Base-by-base conservation (phyloP, 352 stramenopile genomes). In the Phytopythium helicoides region DNA sequence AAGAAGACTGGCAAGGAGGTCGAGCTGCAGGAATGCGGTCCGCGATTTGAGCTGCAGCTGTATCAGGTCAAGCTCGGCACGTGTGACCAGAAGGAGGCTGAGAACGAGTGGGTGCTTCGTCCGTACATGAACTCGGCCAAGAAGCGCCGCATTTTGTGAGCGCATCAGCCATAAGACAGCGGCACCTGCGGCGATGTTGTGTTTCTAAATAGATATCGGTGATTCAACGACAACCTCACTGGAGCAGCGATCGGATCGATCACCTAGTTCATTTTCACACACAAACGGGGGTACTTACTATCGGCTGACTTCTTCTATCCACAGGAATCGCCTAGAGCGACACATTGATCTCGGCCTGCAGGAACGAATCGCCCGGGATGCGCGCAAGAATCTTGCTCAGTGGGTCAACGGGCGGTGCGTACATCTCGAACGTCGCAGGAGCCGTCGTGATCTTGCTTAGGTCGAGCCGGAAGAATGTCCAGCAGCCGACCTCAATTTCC, bases 91-190 rank as follows among this genome's bases (percentile, higher is more conserved):
- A 97, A 98, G 66, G 96, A 99, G 57, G 97, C 97, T 4, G 97
- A 99, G 65, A 99, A 97, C 65, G 97, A 99, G 73, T 99, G 98
- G 94, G 96, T 99, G 16, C 76, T 99, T 60, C 90, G 96, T 57
- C 97, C 97, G 22, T 99, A 99, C 82, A 99, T 99, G 85, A 99
- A 99, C 80, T 98, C 96, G n/a, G 94, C 96, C 52, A 98, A 97
- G 63, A 99, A 99, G 74, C 87, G 95, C 47, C 84, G 90, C 54
- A 71, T 96, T 21, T 66, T 98, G 51, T 94, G 86, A 66, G 15
- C 50, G 15, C 16, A 37, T n/a, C 19, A 26, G 15, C 2, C 23
- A 8, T 34, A 33, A 31, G 19, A 19, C 31, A 51, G 21, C 18
- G 26, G 35, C 33, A 23, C 26, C 25, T 26, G 22, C 36, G 36